Evolutionary conservation across 108 stramenopile species (phyloP).

Genomic region (Poteriospumella lacustris): DNA sequence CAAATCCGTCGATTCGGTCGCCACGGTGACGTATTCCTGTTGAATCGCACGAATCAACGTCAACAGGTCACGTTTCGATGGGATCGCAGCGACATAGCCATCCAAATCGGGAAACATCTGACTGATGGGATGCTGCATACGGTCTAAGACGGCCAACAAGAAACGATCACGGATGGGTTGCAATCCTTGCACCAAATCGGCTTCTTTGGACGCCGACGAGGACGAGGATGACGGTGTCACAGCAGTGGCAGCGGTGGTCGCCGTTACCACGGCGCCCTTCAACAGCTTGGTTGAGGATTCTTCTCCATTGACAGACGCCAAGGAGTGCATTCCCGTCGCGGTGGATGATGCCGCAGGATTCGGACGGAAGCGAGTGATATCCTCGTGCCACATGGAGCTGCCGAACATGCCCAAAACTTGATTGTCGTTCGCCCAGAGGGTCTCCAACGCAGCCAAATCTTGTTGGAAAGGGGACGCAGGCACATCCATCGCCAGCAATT

Average conservation of each 20-base stretch:
- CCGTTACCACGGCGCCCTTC: neutral
- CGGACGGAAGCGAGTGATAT: neutral
- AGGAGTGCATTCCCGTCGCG: neutral
- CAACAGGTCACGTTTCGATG: neutral
- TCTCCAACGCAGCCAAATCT: too few relatives aligned
- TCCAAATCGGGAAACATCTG: constrained; percentile 30
- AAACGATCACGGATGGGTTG: constrained; percentile 12
- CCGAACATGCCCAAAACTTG: neutral
- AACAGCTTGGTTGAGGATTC: neutral
- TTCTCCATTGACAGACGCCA: neutral
- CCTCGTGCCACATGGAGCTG: too few relatives aligned
- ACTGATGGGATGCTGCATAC: constrained; percentile 6
- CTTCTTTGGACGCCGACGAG: neutral
- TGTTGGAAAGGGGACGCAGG: too few relatives aligned
- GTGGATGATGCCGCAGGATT: neutral
- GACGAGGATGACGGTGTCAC: too few relatives aligned
- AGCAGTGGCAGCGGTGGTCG: too few relatives aligned
- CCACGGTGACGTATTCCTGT: neutral
- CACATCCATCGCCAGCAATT: too few relatives aligned
- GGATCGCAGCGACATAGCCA: constrained; percentile 24
- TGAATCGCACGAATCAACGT: constrained; percentile 15
- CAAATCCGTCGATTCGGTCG: neutral
- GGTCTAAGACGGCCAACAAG: neutral
- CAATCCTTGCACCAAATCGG: neutral
- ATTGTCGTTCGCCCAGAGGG: neutral